A percentile compares a stretch with the other conserved stretches of the same genome.
Conservation (phyloP, 192 early-diverging fungal species). For the Dissophora globulifera region DNA sequence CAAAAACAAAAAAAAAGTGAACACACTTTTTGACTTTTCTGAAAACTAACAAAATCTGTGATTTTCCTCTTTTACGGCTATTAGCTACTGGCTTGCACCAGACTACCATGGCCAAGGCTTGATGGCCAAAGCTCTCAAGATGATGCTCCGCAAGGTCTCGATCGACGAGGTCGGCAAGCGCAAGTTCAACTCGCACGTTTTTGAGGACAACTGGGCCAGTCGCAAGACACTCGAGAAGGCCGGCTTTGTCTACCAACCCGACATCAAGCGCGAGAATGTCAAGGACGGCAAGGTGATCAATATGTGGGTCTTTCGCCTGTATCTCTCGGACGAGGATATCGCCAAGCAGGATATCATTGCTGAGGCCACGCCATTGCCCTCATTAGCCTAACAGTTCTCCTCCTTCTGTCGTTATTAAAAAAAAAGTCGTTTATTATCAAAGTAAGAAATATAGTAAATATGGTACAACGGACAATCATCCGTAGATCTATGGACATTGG, state of each 20-base stretch:
- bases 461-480: slow-evolving; percentile 1
- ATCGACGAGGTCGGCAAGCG: slow-evolving; percentile 41
- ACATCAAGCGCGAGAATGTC: neutral
- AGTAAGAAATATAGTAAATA: neutral
- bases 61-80: neutral
- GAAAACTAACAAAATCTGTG: no score
- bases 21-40: neutral
- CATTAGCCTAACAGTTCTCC: neutral
- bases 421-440: no score
- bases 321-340: slow-evolving; percentile 20
- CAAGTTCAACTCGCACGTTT: slow-evolving; percentile 27
- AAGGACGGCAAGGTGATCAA: slow-evolving; percentile 2
- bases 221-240: slow-evolving; percentile 39
- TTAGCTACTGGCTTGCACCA: slow-evolving; percentile 40
- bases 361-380: slow-evolving; percentile 16
- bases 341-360: neutral
- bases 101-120: slow-evolving; percentile 43
- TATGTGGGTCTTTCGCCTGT: slow-evolving; percentile 15
- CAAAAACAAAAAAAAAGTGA: neutral
- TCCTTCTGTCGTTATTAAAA: no score
- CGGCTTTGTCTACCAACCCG: slow-evolving; percentile 26
- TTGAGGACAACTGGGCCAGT: slow-evolving; percentile 32
- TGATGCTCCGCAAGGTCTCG: slow-evolving; percentile 15
- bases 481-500: no score
- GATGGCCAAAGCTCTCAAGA: slow-evolving; percentile 38